Evolutionary conservation across 768 basidiomycete genomes (phyloP).

Genomic region (Agrocybe praecox): DNA sequence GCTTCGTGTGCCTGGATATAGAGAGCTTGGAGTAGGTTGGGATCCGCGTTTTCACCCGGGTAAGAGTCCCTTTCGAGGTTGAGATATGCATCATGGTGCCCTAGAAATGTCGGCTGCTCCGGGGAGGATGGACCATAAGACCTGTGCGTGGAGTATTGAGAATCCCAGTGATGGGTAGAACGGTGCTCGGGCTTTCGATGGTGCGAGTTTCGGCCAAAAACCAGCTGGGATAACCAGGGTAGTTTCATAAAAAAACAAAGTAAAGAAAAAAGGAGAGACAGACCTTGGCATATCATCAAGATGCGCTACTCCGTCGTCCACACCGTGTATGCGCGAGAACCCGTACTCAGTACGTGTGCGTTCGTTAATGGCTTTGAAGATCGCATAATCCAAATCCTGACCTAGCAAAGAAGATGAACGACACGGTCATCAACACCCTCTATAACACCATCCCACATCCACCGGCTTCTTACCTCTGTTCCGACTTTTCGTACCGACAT

Average conservation of each 20-base stretch:
- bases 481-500: no score
- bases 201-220: constrained; percentile 46
- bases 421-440: no score
- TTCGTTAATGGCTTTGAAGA: constrained; percentile 66
- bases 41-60: not conserved
- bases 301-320: constrained; percentile 38
- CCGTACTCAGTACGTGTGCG: constrained; percentile 56
- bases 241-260: not conserved
- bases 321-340: constrained; percentile 55
- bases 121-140: not conserved
- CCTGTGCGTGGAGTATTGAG: not conserved
- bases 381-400: no score
- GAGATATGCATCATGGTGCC: constrained; percentile 14
- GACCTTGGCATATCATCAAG: constrained; percentile 78
- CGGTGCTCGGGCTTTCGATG: constrained; percentile 15
- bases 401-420: no score
- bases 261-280: not conserved
- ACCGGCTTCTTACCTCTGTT: no score
- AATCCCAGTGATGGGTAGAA: not conserved
- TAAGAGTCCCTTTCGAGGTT: not conserved
- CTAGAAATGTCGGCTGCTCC: constrained; percentile 8
- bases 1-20: constrained; percentile 79
- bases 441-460: no score
- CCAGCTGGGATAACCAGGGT: constrained; percentile 28
- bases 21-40: constrained; percentile 26